phyloP scores from a whole-genome alignment of 345 rosid genomes.

The Excoecaria cochinchinensis region DNA sequence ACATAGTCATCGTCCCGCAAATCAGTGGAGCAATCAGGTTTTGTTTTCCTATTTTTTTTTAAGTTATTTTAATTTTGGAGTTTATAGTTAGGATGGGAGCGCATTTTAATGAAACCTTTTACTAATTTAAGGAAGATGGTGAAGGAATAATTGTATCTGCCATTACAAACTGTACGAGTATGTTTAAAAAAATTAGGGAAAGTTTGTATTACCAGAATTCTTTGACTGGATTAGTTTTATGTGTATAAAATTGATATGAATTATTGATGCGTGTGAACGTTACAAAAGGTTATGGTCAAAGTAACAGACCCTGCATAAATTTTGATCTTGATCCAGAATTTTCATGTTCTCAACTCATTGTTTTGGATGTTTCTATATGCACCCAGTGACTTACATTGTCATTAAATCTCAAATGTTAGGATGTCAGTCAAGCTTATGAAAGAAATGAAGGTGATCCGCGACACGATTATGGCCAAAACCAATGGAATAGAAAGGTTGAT shows the following conservation, averaged over 20 bases:
- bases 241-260: neutral
- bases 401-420: constrained; percentile 22
- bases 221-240: neutral
- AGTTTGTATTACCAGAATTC: neutral
- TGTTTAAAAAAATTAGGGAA: too few relatives aligned
- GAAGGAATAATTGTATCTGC: too few relatives aligned
- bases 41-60: neutral
- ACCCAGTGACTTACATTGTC: neutral
- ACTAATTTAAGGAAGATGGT: too few relatives aligned
- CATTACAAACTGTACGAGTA: too few relatives aligned
- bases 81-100: neutral
- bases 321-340: neutral
- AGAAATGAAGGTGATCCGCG: constrained; percentile 26
- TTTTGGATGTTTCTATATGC: neutral
- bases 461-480: constrained; percentile 27
- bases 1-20: constrained; percentile 12
- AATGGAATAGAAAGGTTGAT: constrained; percentile 38
- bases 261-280: neutral
- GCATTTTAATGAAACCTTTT: neutral
- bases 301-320: neutral
- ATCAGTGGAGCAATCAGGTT: constrained; percentile 37
- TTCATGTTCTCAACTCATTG: neutral
- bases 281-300: neutral
- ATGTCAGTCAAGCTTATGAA: constrained; percentile 26
- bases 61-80: neutral